Conservation (phyloP, 1,284 basidiomycete genomes). For the Crucibulum parvulum region DNA sequence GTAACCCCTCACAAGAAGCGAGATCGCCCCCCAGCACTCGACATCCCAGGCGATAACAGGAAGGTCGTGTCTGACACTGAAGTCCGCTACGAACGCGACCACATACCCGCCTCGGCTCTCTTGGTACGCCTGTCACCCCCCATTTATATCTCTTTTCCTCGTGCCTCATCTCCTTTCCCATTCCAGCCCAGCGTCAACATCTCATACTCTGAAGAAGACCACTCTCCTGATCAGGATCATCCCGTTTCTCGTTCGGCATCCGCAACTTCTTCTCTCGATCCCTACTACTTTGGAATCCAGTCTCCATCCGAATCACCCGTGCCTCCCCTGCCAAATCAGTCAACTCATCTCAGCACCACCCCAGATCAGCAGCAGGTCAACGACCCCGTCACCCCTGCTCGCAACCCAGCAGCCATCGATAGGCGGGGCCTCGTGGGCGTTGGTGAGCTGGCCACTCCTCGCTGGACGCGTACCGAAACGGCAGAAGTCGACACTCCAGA, state of each 20-base stretch:
- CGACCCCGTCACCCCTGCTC: conserved; percentile 75
- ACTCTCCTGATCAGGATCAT: conserved; percentile 21
- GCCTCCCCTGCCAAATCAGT: conserved; percentile 50
- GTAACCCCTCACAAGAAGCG: conserved; percentile 31
- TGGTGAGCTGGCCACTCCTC: conserved; percentile 96
- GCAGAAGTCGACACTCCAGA: conserved; percentile 34
- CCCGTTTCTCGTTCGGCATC: conserved; percentile 63
- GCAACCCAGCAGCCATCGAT: conserved; percentile 86
- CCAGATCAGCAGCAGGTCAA: conserved; percentile 42
- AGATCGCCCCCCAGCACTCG: conserved; percentile 46
- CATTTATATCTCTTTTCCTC: conserved; percentile 1
- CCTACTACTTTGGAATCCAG: conserved; percentile 79
- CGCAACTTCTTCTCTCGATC: conserved; percentile 77
- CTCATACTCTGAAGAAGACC: conserved; percentile 19
- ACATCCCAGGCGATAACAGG: conserved; percentile 38
- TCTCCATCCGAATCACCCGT: conserved; percentile 70
- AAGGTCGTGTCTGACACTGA: conserved; percentile 37
- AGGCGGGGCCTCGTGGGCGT: conserved; percentile 90
- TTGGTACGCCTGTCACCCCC: neutral
- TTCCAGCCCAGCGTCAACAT: conserved; percentile 26
- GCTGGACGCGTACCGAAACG: conserved; percentile 72
- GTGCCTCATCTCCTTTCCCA: conserved; percentile 1
- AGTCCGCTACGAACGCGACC: conserved; percentile 32
- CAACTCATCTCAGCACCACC: conserved; percentile 43
- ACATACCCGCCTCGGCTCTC: conserved; percentile 4